Base-by-base conservation (phyloP, 2,329 filamentous ascomycete genomes). In the Ceratocystiopsis minuta region DNA sequence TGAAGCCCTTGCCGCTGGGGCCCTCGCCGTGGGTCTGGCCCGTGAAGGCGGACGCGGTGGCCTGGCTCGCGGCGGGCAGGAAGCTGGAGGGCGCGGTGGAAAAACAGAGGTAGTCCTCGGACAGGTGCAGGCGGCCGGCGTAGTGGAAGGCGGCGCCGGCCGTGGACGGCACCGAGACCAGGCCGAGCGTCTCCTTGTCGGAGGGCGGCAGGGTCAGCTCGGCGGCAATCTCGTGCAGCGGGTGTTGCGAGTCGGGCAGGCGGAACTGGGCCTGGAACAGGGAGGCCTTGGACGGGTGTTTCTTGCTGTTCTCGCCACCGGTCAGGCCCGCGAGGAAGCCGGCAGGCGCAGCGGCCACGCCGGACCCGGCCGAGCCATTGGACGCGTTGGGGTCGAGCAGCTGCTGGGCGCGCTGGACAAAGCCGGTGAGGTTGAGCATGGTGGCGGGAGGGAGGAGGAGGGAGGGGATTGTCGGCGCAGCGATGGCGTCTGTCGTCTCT, bases 241-340 rank as follows among this genome's bases (percentile, higher is more conserved):
- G 90, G 48, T 82, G 87, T 62, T 98, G 88, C 34, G 84, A 80
- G 55, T 85, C 77, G 37, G 90, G 90, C 32, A 98, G 79, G 50
- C 90, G 84, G 66, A 98, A 98, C 62, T 98, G 90, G 59, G 81
- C 80, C 64, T 90, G 86, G 65, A 96, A 98, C 45, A 96, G 75
- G 40, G 81, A 80, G 43, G 86, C 78, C 65, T 95, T 96, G 55
- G 87, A 88, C 39, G 87, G 86, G 57, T 84, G 80, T 48, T 49
- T 49, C 39, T 45, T 47, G 35, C 28, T 40, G 34, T 73, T 74
- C 60, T 90, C 83, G 45, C 79, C 75, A 7, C 20, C 20, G 54
- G 78, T 75, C 45, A 83, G 70, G 39, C 47, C 47, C 1, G 48
- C 39, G 7, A 50, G 45, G 14, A 50, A 50, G 35, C 48, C 47